These are phyloP conservation scores for Globisporangium apiculatum DNA, from an alignment of 352 stramenopile species.

Conservation along the genomic window DNA sequence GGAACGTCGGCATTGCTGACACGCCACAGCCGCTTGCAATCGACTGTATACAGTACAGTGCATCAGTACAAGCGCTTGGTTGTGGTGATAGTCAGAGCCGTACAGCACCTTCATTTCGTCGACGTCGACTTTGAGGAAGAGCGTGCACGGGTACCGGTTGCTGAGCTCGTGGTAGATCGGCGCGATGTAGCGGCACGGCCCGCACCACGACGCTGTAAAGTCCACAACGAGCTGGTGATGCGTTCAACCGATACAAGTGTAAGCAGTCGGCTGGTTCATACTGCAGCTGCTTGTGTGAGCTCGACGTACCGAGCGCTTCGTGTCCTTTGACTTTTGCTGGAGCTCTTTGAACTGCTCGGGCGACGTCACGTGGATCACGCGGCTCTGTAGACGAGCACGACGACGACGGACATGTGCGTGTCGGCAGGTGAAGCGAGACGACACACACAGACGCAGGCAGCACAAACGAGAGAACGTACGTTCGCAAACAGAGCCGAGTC, in stretches of 20 bases:
- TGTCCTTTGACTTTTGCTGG: constrained; percentile 55
- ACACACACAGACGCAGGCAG: background rate
- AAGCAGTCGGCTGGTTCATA: background rate
- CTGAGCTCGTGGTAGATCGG: constrained; percentile 82
- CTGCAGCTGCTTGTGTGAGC: background rate
- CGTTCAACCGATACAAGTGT: background rate
- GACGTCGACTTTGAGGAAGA: constrained; percentile 89
- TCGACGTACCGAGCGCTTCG: constrained; percentile 43
- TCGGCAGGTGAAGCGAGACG: background rate
- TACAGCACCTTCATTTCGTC: constrained; percentile 57
- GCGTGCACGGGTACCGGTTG: constrained; percentile 73
- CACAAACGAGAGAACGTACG: constrained; percentile 12
- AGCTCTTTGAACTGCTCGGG: constrained; percentile 69
- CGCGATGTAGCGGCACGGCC: constrained; percentile 81
- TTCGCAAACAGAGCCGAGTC: constrained; percentile 42
- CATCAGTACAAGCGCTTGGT: no score
- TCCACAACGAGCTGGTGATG: constrained; percentile 58
- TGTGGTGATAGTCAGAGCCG: background rate
- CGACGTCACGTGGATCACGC: constrained; percentile 65
- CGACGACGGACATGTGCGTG: constrained; percentile 2
- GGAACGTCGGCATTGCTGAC: constrained; percentile 93
- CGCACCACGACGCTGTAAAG: constrained; percentile 88
- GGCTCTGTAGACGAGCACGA: constrained; percentile 24
- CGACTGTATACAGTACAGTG: constrained; percentile 16
- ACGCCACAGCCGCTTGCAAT: constrained; percentile 69